Conservation (phyloP, 371 early-diverging fungal species). For the Dichotomocladium elegans region DNA sequence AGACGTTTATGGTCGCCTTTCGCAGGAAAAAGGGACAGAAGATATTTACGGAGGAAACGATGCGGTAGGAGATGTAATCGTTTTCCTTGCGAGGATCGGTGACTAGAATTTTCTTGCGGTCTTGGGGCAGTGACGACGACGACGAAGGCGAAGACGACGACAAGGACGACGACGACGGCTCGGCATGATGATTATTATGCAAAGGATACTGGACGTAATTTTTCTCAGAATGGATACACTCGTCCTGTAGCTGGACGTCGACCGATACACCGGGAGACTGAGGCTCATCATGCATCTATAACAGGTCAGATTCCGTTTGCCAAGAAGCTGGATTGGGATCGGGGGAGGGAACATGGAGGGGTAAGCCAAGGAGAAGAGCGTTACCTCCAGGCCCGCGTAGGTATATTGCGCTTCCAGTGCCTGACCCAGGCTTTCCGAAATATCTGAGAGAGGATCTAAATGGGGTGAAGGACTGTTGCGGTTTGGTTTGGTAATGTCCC, state of each 20-base stretch:
- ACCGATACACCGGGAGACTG: too few species aligned
- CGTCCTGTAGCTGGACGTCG: neutral
- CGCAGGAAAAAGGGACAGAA: too few species aligned
- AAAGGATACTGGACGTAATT: too few species aligned
- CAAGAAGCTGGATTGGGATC: neutral
- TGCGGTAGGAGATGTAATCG: conserved; percentile 84
- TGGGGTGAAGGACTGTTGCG: neutral
- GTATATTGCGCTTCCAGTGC: neutral
- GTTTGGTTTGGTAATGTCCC: conserved; percentile 22
- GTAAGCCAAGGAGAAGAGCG: neutral
- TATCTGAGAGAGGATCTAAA: conserved; percentile 14
- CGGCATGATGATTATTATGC: neutral
- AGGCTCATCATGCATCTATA: too few species aligned
- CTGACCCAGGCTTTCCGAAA: conserved; percentile 2
- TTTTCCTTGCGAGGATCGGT: conserved; percentile 84
- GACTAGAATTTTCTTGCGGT: conserved; percentile 40
- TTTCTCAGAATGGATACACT: too few species aligned
- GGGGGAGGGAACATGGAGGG: neutral
- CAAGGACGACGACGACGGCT: neutral
- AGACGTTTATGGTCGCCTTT: too few species aligned
- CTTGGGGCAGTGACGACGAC: neutral
- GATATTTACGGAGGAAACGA: conserved; percentile 64
- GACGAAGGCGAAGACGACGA: neutral
- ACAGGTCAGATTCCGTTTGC: too few species aligned
- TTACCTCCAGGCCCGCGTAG: neutral